A percentile compares a stretch with the other conserved stretches of the same genome.
Evolutionary conservation across 2,329 filamentous ascomycete genomes (phyloP).

Genomic region (Thielaviopsis punctulata): DNA sequence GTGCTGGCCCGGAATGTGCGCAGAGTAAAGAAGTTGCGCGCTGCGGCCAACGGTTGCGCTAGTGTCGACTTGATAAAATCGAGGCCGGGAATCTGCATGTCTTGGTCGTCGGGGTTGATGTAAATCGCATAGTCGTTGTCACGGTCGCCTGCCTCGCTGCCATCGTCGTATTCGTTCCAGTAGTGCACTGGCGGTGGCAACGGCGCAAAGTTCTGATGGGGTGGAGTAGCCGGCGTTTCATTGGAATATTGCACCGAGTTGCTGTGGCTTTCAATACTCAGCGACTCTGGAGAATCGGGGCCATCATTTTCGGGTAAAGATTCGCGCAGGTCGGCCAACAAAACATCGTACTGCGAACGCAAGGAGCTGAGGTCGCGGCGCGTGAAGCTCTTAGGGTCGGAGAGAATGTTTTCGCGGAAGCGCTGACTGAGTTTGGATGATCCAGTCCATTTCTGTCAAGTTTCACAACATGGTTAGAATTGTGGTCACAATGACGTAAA

Average conservation of each 20-base stretch:
- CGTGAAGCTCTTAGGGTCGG: slow-evolving; percentile 54
- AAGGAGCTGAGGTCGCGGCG: slow-evolving; percentile 43
- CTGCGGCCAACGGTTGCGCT: slow-evolving; percentile 31
- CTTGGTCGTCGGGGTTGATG: slow-evolving; percentile 51
- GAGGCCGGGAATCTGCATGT: slow-evolving; percentile 43
- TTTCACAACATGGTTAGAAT: background rate
- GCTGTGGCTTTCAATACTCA: slow-evolving; percentile 14
- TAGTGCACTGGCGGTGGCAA: slow-evolving; percentile 28
- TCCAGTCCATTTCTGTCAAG: slow-evolving; percentile 58
- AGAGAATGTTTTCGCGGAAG: slow-evolving; percentile 50
- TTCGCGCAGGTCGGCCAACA: slow-evolving; percentile 29
- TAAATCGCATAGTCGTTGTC: slow-evolving; percentile 55
- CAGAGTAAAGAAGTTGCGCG: slow-evolving; percentile 30
- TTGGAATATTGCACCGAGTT: slow-evolving; percentile 12
- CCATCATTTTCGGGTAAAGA: slow-evolving; percentile 24
- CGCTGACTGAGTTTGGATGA: slow-evolving; percentile 46
- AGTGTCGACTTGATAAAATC: slow-evolving; percentile 38
- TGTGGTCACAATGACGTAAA: background rate
- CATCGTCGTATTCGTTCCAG: slow-evolving; percentile 80
- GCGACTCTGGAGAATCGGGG: slow-evolving; percentile 23
- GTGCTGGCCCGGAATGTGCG: background rate
- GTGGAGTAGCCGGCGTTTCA: slow-evolving; percentile 15
- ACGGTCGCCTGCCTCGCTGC: slow-evolving; percentile 46
- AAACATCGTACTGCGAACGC: slow-evolving; percentile 31
- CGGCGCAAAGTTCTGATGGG: slow-evolving; percentile 6